These are phyloP conservation scores for Cylindrotheca closterium DNA, from an alignment of 108 stramenopile genomes.

Conservation along the genomic window DNA sequence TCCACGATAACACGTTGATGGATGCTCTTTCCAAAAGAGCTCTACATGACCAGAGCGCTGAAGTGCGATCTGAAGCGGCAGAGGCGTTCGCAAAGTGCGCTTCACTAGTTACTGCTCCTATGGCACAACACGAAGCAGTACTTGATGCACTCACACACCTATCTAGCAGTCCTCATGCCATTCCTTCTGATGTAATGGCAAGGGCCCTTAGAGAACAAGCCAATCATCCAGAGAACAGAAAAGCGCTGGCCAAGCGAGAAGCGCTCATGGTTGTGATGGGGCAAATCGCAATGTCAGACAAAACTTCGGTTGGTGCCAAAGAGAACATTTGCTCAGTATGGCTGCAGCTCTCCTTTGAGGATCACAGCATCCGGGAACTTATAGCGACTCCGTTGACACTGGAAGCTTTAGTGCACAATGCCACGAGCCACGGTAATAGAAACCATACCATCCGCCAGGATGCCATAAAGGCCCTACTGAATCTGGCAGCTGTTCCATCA, in stretches of 20 bases:
- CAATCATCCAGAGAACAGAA: slow-evolving; percentile 28
- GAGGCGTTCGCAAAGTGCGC: slow-evolving; percentile 45
- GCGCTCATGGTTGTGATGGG: slow-evolving; percentile 20
- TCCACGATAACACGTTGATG: slow-evolving; percentile 25
- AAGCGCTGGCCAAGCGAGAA: slow-evolving; percentile 13
- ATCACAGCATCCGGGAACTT: slow-evolving; percentile 3
- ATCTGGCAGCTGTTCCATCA: slow-evolving; percentile 19
- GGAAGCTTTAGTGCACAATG: slow-evolving; percentile 24
- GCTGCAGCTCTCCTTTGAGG: slow-evolving; percentile 28
- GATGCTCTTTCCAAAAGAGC: slow-evolving; percentile 34
- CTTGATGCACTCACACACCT: slow-evolving; percentile 34
- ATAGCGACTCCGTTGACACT: slow-evolving; percentile 15
- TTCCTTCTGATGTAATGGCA: slow-evolving; percentile 23
- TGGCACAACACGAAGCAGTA: slow-evolving; percentile 34
- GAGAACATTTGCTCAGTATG: slow-evolving; percentile 35
- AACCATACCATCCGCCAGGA: slow-evolving; percentile 10
- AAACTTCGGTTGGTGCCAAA: slow-evolving; percentile 21
- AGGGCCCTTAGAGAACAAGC: slow-evolving; percentile 43
- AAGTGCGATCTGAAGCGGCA: slow-evolving; percentile 45
- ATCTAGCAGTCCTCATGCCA: not conserved
- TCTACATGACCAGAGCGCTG: slow-evolving; percentile 25
- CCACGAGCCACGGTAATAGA: slow-evolving; percentile 2
- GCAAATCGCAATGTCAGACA: slow-evolving; percentile 11
- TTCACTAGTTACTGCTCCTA: slow-evolving; percentile 18
- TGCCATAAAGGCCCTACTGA: slow-evolving; percentile 22